Conservation (phyloP, 1,284 basidiomycete species). For the Meripilus lineatus region DNA sequence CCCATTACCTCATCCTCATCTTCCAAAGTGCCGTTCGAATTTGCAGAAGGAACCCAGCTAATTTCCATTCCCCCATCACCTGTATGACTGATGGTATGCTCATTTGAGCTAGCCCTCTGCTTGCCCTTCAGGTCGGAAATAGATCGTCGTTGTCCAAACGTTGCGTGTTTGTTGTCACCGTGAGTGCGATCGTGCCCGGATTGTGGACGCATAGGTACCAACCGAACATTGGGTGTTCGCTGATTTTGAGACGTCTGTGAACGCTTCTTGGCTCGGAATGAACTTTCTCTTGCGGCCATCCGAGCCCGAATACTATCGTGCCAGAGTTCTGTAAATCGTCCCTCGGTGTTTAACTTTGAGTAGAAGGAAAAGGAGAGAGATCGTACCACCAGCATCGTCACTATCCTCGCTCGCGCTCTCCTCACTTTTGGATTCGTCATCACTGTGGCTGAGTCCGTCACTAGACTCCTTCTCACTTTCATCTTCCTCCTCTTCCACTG, state of each 20-base stretch:
- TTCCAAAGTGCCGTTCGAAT: slow-evolving; percentile 28
- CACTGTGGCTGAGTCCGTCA: slow-evolving; percentile 49
- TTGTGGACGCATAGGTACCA: slow-evolving; percentile 56
- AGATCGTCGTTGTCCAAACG: slow-evolving; percentile 65
- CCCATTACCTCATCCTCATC: slow-evolving; percentile 26
- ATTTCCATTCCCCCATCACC: slow-evolving; percentile 60
- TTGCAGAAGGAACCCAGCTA: slow-evolving; percentile 53
- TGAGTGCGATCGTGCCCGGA: slow-evolving; percentile 29
- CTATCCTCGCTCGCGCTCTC: slow-evolving; percentile 38
- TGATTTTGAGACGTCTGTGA: slow-evolving; percentile 10
- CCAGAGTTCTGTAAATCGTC: slow-evolving; percentile 18
- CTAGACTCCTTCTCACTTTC: slow-evolving; percentile 81
- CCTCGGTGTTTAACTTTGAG: slow-evolving; percentile 1
- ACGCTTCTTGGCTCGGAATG: slow-evolving; percentile 7
- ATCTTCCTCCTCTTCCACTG: slow-evolving; percentile 87
- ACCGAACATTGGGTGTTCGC: slow-evolving; percentile 46
- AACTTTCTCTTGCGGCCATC: slow-evolving; percentile 18
- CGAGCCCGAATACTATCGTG: slow-evolving; percentile 25
- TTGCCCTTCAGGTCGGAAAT: slow-evolving; percentile 15
- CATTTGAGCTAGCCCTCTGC: slow-evolving; percentile 13
- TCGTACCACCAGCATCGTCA: slow-evolving; percentile 50
- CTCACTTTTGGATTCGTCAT: slow-evolving; percentile 31
- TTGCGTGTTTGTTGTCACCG: slow-evolving; percentile 43
- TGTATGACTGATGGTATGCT: slow-evolving; percentile 15
- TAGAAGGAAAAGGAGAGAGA: slow-evolving; percentile 14